phyloP scores from a whole-genome alignment of 306 rosid species.

The Purshia tridentata region DNA sequence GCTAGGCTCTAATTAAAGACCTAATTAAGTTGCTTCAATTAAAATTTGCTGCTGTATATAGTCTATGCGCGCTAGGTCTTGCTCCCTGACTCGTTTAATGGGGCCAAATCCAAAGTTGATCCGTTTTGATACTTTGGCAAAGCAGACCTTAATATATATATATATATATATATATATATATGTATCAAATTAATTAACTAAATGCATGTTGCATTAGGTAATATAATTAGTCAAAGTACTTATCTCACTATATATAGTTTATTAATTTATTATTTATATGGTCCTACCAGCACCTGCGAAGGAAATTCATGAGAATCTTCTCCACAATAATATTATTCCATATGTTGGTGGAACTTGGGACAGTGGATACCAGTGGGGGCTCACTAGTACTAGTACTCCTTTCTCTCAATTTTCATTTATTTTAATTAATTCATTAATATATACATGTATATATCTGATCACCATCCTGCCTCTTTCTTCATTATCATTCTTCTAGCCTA shows the following conservation, averaged over 20 bases:
- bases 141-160: not conserved
- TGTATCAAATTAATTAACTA: not conserved
- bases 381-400: constrained; percentile 31
- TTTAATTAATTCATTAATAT: too few relatives aligned
- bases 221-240: not conserved
- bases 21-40: not conserved
- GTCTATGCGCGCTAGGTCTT: not conserved
- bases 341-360: constrained; percentile 61
- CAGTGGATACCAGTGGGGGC: constrained; percentile 61
- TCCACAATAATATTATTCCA: constrained; percentile 54
- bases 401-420: constrained; percentile 31
- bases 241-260: not conserved
- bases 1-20: not conserved
- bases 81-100: not conserved
- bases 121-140: constrained; percentile 8
- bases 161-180: not conserved
- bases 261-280: constrained; percentile 8
- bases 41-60: not conserved
- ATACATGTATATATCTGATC: not conserved
- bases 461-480: constrained; percentile 22
- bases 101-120: constrained; percentile 42
- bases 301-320: constrained; percentile 43
- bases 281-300: constrained; percentile 14
- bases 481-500: constrained; percentile 27
- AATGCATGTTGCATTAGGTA: not conserved